Evolutionary conservation across 257 asterid species (phyloP).

Genomic region (Solanum piurae): DNA sequence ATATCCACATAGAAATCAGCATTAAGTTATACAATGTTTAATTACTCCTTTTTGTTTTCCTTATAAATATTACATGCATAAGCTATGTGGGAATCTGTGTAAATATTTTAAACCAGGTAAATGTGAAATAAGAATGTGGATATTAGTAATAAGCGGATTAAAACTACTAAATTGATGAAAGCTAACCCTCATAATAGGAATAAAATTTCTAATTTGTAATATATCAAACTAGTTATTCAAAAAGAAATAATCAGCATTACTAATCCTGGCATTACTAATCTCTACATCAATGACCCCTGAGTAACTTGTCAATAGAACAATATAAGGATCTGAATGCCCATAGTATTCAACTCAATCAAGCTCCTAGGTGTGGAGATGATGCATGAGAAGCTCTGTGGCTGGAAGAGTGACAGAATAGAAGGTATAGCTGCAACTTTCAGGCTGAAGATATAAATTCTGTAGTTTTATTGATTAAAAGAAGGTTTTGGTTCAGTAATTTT

Average conservation of each 20-base stretch:
- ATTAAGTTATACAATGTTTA: background rate
- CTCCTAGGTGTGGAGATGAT: background rate
- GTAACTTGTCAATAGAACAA: background rate
- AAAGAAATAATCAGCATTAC: background rate
- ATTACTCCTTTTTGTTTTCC: background rate
- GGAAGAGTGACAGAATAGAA: background rate
- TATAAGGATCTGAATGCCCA: background rate
- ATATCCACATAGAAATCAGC: background rate
- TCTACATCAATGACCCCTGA: background rate
- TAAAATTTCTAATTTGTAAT: background rate
- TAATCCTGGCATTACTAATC: background rate
- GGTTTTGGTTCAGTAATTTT: background rate
- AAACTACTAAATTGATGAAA: background rate
- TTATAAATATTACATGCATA: background rate
- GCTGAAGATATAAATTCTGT: background rate
- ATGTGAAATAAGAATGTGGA: background rate
- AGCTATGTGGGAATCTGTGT: background rate
- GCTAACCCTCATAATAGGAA: background rate
- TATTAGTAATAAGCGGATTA: background rate
- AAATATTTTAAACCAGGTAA: background rate
- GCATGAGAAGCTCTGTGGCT: background rate
- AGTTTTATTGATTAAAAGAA: background rate
- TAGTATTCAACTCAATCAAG: background rate
- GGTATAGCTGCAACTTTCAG: background rate
- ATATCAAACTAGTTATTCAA: background rate